Conservation (phyloP, 2,329 filamentous ascomycete species). For the Hymenoscyphus fructigenus region DNA sequence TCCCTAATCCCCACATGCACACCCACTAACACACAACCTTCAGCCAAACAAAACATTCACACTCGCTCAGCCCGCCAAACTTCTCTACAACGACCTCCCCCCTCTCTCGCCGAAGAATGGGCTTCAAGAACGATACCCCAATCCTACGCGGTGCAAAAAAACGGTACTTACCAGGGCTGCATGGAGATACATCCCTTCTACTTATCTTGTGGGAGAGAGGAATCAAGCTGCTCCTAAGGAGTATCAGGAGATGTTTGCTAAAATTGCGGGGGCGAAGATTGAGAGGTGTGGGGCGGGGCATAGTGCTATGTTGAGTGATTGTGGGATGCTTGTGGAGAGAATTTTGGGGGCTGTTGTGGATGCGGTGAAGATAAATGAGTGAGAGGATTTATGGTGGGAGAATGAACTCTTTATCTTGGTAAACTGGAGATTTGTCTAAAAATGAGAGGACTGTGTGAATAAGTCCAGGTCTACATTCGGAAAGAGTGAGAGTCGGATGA, state of each 20-base stretch:
- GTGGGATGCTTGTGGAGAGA: neutral
- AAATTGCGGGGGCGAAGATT: neutral
- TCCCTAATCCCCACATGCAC: neutral
- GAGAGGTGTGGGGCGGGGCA: slow-evolving; percentile 8
- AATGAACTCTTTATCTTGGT: too few species aligned
- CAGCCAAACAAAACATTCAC: neutral
- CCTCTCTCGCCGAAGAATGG: slow-evolving; percentile 7
- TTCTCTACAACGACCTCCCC: slow-evolving; percentile 13
- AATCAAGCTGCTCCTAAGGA: slow-evolving; percentile 7
- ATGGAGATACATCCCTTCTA: slow-evolving; percentile 10
- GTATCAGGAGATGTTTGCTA: slow-evolving; percentile 15
- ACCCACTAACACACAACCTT: too few species aligned
- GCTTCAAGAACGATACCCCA: slow-evolving; percentile 27
- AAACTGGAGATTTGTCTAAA: neutral
- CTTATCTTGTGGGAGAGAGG: slow-evolving; percentile 13
- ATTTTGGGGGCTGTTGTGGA: slow-evolving; percentile 2
- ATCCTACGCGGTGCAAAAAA: slow-evolving; percentile 32
- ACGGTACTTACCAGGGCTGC: slow-evolving; percentile 13
- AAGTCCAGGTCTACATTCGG: too few species aligned
- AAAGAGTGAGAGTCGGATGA: too few species aligned
- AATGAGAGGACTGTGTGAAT: too few species aligned
- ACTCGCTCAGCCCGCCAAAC: neutral
- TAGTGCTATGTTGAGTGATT: slow-evolving; percentile 11
- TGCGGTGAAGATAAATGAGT: too few species aligned
- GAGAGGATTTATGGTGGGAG: neutral